A percentile compares a stretch with the other conserved stretches of the same genome.
Conservation (phyloP, 2,329 filamentous ascomycete genomes). For the Arthrobotrys conoides region DNA sequence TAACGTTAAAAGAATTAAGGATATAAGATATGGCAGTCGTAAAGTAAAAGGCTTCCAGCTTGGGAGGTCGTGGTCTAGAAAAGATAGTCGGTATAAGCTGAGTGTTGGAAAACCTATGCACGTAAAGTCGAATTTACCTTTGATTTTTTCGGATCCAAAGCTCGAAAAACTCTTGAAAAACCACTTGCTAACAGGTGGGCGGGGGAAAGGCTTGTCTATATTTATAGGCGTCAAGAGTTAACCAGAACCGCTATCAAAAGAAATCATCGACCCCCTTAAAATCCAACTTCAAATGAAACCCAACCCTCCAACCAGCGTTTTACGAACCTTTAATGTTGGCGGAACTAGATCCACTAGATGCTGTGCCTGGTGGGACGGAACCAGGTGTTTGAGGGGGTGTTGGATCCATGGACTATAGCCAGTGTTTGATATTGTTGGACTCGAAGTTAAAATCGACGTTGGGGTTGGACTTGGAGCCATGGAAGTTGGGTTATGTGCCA, state of each 20-base stretch:
- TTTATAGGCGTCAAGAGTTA: slow-evolving; percentile 44
- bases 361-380: slow-evolving; percentile 3
- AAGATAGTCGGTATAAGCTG: not conserved
- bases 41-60: slow-evolving; percentile 60
- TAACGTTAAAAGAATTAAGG: slow-evolving; percentile 55
- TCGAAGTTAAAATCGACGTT: slow-evolving; percentile 27
- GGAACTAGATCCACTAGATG: slow-evolving; percentile 21
- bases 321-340: slow-evolving; percentile 44
- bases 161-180: slow-evolving; percentile 45
- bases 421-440: slow-evolving; percentile 17
- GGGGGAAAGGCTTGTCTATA: slow-evolving; percentile 52
- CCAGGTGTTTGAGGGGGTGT: slow-evolving; percentile 14
- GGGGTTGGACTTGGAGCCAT: slow-evolving; percentile 25
- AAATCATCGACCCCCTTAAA: slow-evolving; percentile 24
- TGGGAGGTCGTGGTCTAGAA: slow-evolving; percentile 38
- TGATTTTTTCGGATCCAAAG: slow-evolving; percentile 40
- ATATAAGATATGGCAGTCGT: slow-evolving; percentile 50
- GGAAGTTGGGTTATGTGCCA: not conserved
- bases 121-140: slow-evolving; percentile 22
- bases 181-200: slow-evolving; percentile 51
- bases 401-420: slow-evolving; percentile 8
- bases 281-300: slow-evolving; percentile 23
- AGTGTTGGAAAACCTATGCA: not conserved
- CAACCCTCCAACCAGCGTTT: not conserved
- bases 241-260: not conserved